A percentile compares a stretch with the other conserved stretches of the same genome.
These are phyloP conservation scores for Avena sativa DNA, from an alignment of 176 grass and related monocot species.

Conservation along the genomic window DNA sequence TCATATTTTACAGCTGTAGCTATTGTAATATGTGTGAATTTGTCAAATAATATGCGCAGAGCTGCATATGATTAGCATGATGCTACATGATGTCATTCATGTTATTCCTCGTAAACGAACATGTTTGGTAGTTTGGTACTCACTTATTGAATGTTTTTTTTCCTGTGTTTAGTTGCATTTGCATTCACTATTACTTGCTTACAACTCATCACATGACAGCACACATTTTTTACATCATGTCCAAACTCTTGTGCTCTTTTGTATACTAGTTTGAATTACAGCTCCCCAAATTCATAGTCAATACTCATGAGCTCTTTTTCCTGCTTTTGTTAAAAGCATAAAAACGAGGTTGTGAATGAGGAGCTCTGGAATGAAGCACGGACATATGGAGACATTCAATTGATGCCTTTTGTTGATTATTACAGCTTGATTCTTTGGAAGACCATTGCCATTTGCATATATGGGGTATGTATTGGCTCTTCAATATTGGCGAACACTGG, in stretches of 20 bases:
- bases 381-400: slow-evolving; percentile 91
- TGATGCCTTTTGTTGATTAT: slow-evolving; percentile 99
- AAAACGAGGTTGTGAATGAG: slow-evolving; percentile 94
- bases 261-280: slow-evolving; percentile 28
- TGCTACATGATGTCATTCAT: slow-evolving; percentile 7
- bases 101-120: background rate
- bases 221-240: background rate
- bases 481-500: background rate
- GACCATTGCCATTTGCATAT: slow-evolving; percentile 95
- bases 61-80: slow-evolving; percentile 3
- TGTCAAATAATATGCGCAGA: slow-evolving; percentile 25
- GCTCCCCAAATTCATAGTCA: slow-evolving; percentile 15
- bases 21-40: slow-evolving; percentile 2
- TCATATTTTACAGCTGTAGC: background rate
- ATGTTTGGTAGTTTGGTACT: no score
- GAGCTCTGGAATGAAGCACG: slow-evolving; percentile 94
- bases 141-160: background rate
- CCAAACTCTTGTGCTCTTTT: slow-evolving; percentile 8
- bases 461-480: slow-evolving; percentile 66
- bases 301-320: slow-evolving; percentile 41
- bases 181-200: background rate
- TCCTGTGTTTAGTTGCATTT: background rate
- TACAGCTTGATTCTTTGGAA: slow-evolving; percentile 99
- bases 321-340: slow-evolving; percentile 68
- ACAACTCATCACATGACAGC: slow-evolving; percentile 2